Evolutionary conservation across 2,329 filamentous ascomycete species (phyloP).

Genomic region (Myriosclerotinia curreyana): DNA sequence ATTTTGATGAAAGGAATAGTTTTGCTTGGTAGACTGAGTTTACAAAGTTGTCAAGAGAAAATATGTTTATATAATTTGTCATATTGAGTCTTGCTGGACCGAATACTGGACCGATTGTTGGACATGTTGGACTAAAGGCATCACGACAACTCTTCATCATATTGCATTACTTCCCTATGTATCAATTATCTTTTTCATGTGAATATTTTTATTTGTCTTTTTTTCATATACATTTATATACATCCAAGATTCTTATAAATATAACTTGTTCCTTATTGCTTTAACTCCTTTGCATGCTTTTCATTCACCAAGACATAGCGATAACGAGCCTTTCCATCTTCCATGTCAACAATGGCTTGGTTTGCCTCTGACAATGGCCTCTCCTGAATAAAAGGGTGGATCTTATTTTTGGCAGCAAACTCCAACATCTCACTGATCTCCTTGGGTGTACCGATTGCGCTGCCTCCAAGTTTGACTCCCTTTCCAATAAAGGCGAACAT

Average conservation of each 20-base stretch:
- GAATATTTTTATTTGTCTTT: not conserved
- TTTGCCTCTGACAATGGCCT: conserved; percentile 56
- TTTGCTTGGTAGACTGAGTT: not conserved
- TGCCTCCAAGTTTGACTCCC: conserved; percentile 46
- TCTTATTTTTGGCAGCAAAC: conserved; percentile 54
- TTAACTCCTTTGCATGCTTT: conserved; percentile 18
- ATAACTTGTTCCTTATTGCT: not conserved
- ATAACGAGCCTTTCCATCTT: conserved; percentile 52
- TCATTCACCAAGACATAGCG: conserved; percentile 43
- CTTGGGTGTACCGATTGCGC: conserved; percentile 40
- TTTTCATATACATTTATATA: not conserved
- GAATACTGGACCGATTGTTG: not conserved
- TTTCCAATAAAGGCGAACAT: conserved; percentile 49
- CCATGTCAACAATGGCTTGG: conserved; percentile 53
- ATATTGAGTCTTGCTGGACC: not conserved
- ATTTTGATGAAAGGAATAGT: not conserved
- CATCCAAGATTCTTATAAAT: not conserved
- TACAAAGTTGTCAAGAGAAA: not conserved
- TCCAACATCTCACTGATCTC: conserved; percentile 60
- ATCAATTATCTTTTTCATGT: not conserved
- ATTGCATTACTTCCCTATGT: not conserved
- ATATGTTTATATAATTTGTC: no score
- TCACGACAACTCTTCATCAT: not conserved
- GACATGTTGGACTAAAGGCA: no score
- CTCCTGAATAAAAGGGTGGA: conserved; percentile 56